These are phyloP conservation scores for Termitomyces heimii DNA, from an alignment of 768 basidiomycete genomes.

Conservation along the genomic window DNA sequence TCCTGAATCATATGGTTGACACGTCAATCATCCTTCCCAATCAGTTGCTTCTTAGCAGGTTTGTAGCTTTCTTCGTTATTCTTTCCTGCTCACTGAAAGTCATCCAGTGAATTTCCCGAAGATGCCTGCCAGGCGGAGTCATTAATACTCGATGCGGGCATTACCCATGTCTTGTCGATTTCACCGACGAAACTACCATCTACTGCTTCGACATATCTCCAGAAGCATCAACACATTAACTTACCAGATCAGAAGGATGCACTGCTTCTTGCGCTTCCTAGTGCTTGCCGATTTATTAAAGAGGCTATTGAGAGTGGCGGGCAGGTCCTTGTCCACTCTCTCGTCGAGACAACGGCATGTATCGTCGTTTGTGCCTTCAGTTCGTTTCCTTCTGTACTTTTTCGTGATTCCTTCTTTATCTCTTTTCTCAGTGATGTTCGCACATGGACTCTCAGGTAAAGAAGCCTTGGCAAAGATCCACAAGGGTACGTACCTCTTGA, in stretches of 20 bases:
- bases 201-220: conserved; percentile 21
- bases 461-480: conserved; percentile 36
- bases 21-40: conserved; percentile 46
- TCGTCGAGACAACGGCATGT: conserved; percentile 49
- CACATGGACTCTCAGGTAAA: conserved; percentile 27
- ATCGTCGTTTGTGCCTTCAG: conserved; percentile 43
- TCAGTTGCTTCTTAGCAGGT: conserved; percentile 49
- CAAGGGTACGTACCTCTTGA: conserved; percentile 28
- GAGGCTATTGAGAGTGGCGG: conserved; percentile 34
- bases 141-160: conserved; percentile 43
- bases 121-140: conserved; percentile 44
- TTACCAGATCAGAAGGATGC: conserved; percentile 32
- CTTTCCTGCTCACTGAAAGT: neutral
- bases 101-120: conserved; percentile 48
- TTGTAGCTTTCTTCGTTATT: conserved; percentile 1
- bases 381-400: neutral
- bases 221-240: conserved; percentile 37
- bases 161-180: conserved; percentile 50
- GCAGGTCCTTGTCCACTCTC: conserved; percentile 48
- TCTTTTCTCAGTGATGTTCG: conserved; percentile 37
- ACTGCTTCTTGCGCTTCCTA: conserved; percentile 40
- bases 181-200: conserved; percentile 42
- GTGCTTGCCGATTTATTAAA: conserved; percentile 39
- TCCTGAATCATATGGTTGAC: conserved; percentile 45
- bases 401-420: neutral